A percentile compares a stretch with the other conserved stretches of the same genome.
Evolutionary conservation across 2,329 filamentous ascomycete genomes (phyloP).

Genomic region (Diaporthe sp.): DNA sequence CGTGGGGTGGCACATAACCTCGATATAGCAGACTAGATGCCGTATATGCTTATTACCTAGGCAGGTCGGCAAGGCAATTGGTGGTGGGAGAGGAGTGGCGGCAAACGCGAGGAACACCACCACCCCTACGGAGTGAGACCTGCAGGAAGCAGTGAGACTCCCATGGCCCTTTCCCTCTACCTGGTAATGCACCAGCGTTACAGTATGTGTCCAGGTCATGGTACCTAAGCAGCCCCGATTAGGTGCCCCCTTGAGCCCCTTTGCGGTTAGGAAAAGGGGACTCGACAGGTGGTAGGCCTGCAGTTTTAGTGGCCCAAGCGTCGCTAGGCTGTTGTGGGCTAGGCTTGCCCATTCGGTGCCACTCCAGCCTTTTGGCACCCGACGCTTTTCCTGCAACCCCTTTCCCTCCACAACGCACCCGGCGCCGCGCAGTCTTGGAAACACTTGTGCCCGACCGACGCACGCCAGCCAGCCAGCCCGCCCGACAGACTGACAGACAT

Average conservation of each 20-base stretch:
- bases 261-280: conserved; percentile 25
- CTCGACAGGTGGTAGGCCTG: conserved; percentile 25
- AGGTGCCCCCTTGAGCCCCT: conserved; percentile 11
- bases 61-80: neutral
- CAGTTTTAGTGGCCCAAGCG: conserved; percentile 31
- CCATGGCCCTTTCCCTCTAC: neutral
- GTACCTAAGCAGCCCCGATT: neutral
- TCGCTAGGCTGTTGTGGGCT: conserved; percentile 27
- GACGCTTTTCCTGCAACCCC: conserved; percentile 35
- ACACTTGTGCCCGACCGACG: conserved; percentile 32
- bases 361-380: conserved; percentile 32
- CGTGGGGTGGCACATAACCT: neutral
- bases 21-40: neutral
- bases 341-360: conserved; percentile 28
- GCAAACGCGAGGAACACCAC: neutral
- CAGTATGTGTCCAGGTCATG: conserved; percentile 6
- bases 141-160: conserved; percentile 17
- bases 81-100: conserved; percentile 1
- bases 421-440: conserved; percentile 18
- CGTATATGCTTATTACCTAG: neutral
- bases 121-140: conserved; percentile 8
- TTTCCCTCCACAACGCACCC: conserved; percentile 30
- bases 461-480: conserved; percentile 19
- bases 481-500: conserved; percentile 3
- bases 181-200: conserved; percentile 12